Evolutionary conservation across 768 basidiomycete genomes (phyloP).

Genomic region (Chalciporus sphaerocephalus): DNA sequence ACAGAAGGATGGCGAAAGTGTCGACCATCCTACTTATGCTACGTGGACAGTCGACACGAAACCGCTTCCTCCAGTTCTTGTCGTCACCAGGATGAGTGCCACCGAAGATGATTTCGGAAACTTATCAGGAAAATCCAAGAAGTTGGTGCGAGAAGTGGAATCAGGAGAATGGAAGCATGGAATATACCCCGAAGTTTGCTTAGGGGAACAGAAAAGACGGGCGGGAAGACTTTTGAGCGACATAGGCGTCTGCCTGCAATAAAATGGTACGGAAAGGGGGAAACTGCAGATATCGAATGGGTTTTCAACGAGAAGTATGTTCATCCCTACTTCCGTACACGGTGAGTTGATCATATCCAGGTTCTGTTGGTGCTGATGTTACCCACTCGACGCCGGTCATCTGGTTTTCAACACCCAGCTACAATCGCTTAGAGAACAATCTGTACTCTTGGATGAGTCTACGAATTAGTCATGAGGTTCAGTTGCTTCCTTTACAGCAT

Average conservation of each 20-base stretch:
- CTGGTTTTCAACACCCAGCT: too few relatives aligned
- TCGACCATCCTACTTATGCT: conserved; percentile 27
- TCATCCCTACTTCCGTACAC: too few relatives aligned
- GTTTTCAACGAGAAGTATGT: conserved; percentile 45
- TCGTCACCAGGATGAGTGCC: conserved; percentile 41
- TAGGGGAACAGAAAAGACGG: conserved; percentile 20
- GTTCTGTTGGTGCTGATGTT: conserved; percentile 38
- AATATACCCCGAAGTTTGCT: conserved; percentile 36
- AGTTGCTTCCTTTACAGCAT: too few relatives aligned
- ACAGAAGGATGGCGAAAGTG: conserved; percentile 2
- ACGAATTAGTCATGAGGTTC: too few relatives aligned
- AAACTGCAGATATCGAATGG: conserved; percentile 36
- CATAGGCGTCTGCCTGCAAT: conserved; percentile 40
- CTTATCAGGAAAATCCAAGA: conserved; percentile 34
- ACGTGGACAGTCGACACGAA: conserved; percentile 41
- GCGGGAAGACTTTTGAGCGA: conserved; percentile 31
- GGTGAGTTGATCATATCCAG: conserved; percentile 13
- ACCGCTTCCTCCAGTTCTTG: conserved; percentile 30
- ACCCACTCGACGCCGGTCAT: too few relatives aligned
- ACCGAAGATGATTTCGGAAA: conserved; percentile 17
- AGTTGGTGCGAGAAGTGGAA: conserved; percentile 29
- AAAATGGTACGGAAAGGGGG: conserved; percentile 45
- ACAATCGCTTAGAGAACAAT: too few relatives aligned
- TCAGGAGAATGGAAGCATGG: conserved; percentile 44
- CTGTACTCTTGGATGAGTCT: too few relatives aligned